These are phyloP conservation scores for Acanthamoeba sp. DNA, from an alignment of 208 protist genomes.

Conservation along the genomic window DNA sequence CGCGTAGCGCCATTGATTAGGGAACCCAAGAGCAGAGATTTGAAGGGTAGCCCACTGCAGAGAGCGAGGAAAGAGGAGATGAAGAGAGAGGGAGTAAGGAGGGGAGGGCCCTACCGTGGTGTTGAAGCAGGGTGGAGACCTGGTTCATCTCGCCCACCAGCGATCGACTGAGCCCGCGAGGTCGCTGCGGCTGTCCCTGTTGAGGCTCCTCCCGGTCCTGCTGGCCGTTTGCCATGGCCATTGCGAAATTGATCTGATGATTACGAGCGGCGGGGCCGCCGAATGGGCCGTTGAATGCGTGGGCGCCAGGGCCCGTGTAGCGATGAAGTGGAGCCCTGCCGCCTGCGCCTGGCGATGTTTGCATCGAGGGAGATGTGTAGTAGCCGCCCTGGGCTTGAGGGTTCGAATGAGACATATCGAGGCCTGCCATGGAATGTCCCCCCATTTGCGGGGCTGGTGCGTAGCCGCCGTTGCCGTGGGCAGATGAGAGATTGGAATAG, in stretches of 20 bases:
- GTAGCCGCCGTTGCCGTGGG: neutral
- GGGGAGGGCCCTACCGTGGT: neutral
- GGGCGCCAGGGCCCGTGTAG: conserved; percentile 13
- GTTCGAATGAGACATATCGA: neutral
- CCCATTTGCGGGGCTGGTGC: neutral
- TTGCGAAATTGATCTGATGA: conserved; percentile 22
- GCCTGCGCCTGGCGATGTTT: conserved; percentile 17
- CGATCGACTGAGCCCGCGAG: neutral
- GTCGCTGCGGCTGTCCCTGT: neutral
- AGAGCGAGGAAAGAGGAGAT: neutral
- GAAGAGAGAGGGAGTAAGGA: neutral
- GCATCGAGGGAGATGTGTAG: conserved; percentile 38
- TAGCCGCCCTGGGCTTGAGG: conserved; percentile 5
- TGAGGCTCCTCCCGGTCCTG: neutral
- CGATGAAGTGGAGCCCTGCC: conserved; percentile 17
- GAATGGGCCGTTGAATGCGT: neutral
- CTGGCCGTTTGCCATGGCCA: conserved; percentile 8
- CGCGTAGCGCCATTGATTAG: no score
- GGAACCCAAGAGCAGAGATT: no score
- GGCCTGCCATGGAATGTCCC: neutral
- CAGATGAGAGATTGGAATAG: neutral
- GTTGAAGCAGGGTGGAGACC: neutral
- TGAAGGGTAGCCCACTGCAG: neutral
- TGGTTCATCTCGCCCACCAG: conserved; percentile 41
- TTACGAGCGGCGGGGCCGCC: neutral